Base-by-base conservation (phyloP, 2,329 filamentous ascomycete genomes). In the Thermoascus crustaceus region DNA sequence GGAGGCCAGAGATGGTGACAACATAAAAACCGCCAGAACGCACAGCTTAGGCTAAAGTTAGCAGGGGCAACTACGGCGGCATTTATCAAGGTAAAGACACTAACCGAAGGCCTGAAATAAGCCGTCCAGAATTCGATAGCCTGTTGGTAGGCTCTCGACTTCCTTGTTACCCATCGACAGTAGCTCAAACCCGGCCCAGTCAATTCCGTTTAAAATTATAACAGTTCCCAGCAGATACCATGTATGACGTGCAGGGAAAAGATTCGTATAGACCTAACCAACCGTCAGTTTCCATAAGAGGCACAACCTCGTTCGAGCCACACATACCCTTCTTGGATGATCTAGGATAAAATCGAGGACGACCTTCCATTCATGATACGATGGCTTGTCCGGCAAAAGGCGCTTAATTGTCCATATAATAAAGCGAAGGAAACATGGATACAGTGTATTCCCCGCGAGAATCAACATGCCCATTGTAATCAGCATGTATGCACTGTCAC, bases 1-100 rank as follows among this genome's bases (percentile, higher is more conserved):
- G 54, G 1, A 76, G 62, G 1, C 67, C 60, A 3, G 74, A 60
- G 30, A 83, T 77, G 1, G 69, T 65, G 19, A 82, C 73, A 14
- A 82, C 72, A 33, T 80, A 79, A 45, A 82, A 80, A 0, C 79
- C 80, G 10, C 76, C 76, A 6, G 75, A 75, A 5, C 80, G 72
- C 4, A 82, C 75, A 36, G 73, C 73, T 64, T n/a, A 19, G 17
- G 10, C 14, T 5, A 11, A 17, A 6, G 14, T 36, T 11, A 25
- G 60, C 53, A 1, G 71, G 58, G n/a, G n/a, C n/a, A 0, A 63
- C 58, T 3, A 70, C 55, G 22, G 80, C 73, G 2, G 66, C 57
- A 16, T 79, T 70, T n/a, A 78, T 68, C 30, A 76, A 76, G 41
- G 78, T 76, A 0, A 76, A 76, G 3, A 72, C 2, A 73, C 4